Conservation (phyloP, 371 early-diverging fungal species). For the Pancytospora philotis region DNA sequence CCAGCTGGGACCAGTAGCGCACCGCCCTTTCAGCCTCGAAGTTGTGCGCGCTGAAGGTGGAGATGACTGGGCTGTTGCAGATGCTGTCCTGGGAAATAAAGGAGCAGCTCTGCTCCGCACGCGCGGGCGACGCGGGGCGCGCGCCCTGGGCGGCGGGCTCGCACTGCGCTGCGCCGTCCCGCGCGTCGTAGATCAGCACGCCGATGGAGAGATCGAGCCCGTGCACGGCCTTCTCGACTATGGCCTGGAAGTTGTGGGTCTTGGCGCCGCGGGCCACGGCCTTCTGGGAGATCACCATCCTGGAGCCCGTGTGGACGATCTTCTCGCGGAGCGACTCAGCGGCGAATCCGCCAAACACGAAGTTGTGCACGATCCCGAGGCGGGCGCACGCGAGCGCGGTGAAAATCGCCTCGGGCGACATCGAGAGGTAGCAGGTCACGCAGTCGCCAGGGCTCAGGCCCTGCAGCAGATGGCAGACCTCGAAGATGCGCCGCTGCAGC, state of each 20-base stretch:
- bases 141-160: no score
- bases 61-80: no score
- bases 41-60: slow-evolving; percentile 63
- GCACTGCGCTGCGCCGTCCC: no score
- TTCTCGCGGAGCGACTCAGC: slow-evolving; percentile 75
- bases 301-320: slow-evolving; percentile 80
- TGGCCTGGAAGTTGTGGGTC: slow-evolving; percentile 74
- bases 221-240: slow-evolving; percentile 67
- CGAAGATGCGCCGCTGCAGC: slow-evolving; percentile 68
- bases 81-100: no score
- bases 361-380: slow-evolving; percentile 77
- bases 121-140: no score
- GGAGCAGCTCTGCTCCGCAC: no score
- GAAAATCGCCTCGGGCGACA: slow-evolving; percentile 79
- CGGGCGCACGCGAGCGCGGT: slow-evolving; percentile 81
- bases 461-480: slow-evolving; percentile 69
- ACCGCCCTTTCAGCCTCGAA: background rate
- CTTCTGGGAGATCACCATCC: slow-evolving; percentile 75
- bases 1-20: background rate
- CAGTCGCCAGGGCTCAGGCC: slow-evolving; percentile 70
- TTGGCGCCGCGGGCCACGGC: slow-evolving; percentile 77
- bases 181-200: no score
- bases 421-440: slow-evolving; percentile 86
- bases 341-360: slow-evolving; percentile 84
- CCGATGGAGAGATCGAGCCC: slow-evolving; percentile 62